phyloP scores from a whole-genome alignment of 495 filamentous ascomycete species.

The Penicillium taxi region DNA sequence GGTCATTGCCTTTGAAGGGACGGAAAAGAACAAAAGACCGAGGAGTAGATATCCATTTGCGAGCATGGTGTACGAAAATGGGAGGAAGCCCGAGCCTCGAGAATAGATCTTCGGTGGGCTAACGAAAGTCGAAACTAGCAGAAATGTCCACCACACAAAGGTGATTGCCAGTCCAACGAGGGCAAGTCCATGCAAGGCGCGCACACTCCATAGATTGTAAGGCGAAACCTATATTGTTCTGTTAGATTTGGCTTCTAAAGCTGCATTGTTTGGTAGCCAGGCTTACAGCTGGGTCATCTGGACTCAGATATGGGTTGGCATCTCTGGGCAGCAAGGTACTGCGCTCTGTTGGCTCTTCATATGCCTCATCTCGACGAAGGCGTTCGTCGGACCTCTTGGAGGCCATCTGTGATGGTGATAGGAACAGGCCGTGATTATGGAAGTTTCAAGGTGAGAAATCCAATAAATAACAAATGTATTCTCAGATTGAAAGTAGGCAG shows the following conservation, averaged over 20 bases:
- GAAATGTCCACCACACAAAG: constrained; percentile 84
- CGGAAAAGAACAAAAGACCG: constrained; percentile 77
- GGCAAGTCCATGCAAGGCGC: constrained; percentile 64
- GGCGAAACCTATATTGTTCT: constrained; percentile 62
- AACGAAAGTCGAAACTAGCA: constrained; percentile 80
- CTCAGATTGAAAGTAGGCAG: too few species aligned
- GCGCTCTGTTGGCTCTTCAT: constrained; percentile 54
- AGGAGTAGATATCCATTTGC: constrained; percentile 64
- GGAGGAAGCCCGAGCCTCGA: constrained; percentile 84
- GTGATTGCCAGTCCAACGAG: constrained; percentile 63
- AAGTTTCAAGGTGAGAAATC: too few species aligned
- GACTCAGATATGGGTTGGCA: constrained; percentile 60
- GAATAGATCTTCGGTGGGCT: constrained; percentile 77
- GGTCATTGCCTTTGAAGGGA: constrained; percentile 69
- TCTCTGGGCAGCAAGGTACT: constrained; percentile 62
- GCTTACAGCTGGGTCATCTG: constrained; percentile 86
- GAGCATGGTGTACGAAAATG: constrained; percentile 70
- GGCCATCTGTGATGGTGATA: constrained; percentile 23
- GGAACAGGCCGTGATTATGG: too few species aligned
- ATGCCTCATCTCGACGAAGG: constrained; percentile 1
- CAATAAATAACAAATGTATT: too few species aligned
- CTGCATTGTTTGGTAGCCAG: background rate
- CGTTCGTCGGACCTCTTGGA: constrained; percentile 39
- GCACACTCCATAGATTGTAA: constrained; percentile 88
- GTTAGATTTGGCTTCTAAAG: background rate